Evolutionary conservation across 305 asterid genomes (phyloP).

Genomic region (Fraxinus paxiana): DNA sequence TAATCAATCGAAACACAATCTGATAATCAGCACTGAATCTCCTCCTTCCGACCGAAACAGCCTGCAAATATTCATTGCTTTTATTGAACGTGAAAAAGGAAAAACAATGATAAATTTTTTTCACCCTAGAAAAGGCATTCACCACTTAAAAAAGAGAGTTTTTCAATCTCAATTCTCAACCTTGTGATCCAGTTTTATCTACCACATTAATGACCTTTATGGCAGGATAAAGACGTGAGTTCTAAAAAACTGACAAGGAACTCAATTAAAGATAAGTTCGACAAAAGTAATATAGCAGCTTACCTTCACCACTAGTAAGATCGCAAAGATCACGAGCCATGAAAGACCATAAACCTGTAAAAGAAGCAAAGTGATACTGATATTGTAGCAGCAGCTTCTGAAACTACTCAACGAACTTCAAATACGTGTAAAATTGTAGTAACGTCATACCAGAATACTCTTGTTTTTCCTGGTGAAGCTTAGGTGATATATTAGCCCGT

Average conservation of each 20-base stretch:
- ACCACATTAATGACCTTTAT: not conserved
- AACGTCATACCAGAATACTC: conserved; percentile 58
- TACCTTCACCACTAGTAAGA: conserved; percentile 79
- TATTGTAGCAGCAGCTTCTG: not conserved
- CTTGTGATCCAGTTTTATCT: not conserved
- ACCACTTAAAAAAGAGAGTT: not conserved
- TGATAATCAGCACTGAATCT: conserved; percentile 78
- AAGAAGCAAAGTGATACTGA: conserved; percentile 12
- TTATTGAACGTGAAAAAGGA: conserved; percentile 8
- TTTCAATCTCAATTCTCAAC: not conserved
- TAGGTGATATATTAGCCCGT: conserved; percentile 83
- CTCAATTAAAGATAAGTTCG: not conserved
- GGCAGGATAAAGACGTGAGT: not conserved
- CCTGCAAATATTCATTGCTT: conserved; percentile 40
- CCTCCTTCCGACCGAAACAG: conserved; percentile 63
- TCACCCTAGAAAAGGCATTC: not conserved
- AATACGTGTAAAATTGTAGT: not conserved
- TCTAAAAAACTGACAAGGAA: not conserved
- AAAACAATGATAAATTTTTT: not conserved
- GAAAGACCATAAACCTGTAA: conserved; percentile 75
- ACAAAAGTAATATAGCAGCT: conserved; percentile 8
- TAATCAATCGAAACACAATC: conserved; percentile 71
- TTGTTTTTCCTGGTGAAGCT: conserved; percentile 46
- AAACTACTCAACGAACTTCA: not conserved
- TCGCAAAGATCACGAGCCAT: conserved; percentile 67